phyloP scores from a whole-genome alignment of 2,329 filamentous ascomycete species.

The Hymenoscyphus fructigenus region DNA sequence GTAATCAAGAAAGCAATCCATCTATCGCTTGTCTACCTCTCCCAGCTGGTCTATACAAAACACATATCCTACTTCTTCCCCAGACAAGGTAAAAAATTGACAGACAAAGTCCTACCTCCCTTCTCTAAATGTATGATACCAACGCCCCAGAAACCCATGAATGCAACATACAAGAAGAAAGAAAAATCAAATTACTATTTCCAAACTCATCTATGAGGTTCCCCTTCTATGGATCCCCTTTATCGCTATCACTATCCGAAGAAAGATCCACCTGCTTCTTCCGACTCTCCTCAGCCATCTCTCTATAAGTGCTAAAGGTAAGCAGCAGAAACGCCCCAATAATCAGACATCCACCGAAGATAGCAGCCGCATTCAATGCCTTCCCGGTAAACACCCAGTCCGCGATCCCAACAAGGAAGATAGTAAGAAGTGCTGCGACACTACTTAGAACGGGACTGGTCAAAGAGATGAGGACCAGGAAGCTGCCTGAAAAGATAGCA shows the following conservation, averaged over 20 bases:
- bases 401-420: conserved; percentile 91
- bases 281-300: conserved; percentile 82
- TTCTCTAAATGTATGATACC: not conserved
- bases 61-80: too few relatives aligned
- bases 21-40: too few relatives aligned
- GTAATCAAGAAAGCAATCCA: too few relatives aligned
- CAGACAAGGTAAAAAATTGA: not conserved
- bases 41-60: too few relatives aligned
- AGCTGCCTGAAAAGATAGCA: conserved; percentile 87
- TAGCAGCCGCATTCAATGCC: conserved; percentile 70
- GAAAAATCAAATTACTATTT: not conserved
- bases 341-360: conserved; percentile 83
- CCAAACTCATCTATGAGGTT: not conserved
- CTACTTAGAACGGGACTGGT: conserved; percentile 91
- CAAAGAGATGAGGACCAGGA: conserved; percentile 87
- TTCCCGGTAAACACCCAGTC: conserved; percentile 85
- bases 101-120: not conserved
- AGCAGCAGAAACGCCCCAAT: conserved; percentile 84
- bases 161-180: not conserved
- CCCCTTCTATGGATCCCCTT: conserved; percentile 6
- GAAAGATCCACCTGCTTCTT: conserved; percentile 48
- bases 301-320: conserved; percentile 87
- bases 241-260: conserved; percentile 46
- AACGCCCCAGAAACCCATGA: not conserved
- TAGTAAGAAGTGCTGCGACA: conserved; percentile 90